Conservation (phyloP, 2,329 filamentous ascomycete species). For the Plectosphaerella plurivora region DNA sequence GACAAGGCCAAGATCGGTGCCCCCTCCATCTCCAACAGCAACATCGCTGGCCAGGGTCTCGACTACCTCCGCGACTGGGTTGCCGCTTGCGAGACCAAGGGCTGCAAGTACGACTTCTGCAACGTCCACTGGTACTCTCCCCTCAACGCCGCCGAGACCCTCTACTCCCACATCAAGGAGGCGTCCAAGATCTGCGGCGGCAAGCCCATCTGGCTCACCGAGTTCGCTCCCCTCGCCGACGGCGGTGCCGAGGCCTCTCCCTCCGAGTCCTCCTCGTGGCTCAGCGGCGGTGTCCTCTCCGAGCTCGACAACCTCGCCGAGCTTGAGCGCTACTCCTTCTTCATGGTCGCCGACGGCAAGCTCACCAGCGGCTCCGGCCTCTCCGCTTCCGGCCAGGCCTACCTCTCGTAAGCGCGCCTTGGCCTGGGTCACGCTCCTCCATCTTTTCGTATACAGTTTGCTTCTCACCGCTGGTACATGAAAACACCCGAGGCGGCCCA, state of each 20-base stretch:
- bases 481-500: background rate
- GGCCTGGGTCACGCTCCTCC: slow-evolving; percentile 7
- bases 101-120: slow-evolving; percentile 56
- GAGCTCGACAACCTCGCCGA: slow-evolving; percentile 44
- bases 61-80: slow-evolving; percentile 53
- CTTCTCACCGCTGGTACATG: background rate
- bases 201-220: slow-evolving; percentile 58
- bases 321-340: slow-evolving; percentile 55
- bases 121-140: slow-evolving; percentile 61
- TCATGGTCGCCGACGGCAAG: slow-evolving; percentile 40
- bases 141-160: slow-evolving; percentile 38
- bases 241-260: slow-evolving; percentile 14
- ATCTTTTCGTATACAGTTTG: background rate
- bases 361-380: slow-evolving; percentile 36
- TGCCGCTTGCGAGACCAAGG: slow-evolving; percentile 38
- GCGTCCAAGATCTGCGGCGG: slow-evolving; percentile 40
- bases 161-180: slow-evolving; percentile 49
- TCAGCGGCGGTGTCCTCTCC: slow-evolving; percentile 38
- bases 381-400: slow-evolving; percentile 44
- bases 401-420: slow-evolving; percentile 29
- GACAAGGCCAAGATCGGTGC: slow-evolving; percentile 50
- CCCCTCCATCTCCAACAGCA: slow-evolving; percentile 60
- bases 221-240: slow-evolving; percentile 53
- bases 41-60: slow-evolving; percentile 42
- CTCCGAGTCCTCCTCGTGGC: slow-evolving; percentile 37